Percentiles rank a stretch among this genome's conserved stretches.
These are phyloP conservation scores for Evernia prunastri DNA, from an alignment of 495 filamentous ascomycete genomes.

Conservation along the genomic window DNA sequence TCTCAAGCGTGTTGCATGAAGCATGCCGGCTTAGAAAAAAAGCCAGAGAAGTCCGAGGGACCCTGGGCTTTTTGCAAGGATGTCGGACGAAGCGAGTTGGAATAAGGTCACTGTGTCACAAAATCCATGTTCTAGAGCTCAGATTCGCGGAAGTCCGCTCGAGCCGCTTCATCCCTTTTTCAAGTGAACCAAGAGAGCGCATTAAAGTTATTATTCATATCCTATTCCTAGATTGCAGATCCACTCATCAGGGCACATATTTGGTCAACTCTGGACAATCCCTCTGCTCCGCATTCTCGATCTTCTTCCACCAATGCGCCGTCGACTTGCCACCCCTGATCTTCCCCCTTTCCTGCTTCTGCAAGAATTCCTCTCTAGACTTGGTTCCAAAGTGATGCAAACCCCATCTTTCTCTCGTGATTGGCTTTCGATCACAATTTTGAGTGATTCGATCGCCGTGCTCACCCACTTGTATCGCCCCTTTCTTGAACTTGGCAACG, in stretches of 20 bases:
- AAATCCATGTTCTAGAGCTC: too few species aligned
- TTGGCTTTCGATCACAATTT: not conserved
- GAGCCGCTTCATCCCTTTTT: too few species aligned
- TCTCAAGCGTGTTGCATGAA: too few species aligned
- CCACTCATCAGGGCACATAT: not conserved
- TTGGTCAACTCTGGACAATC: not conserved
- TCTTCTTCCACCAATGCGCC: not conserved
- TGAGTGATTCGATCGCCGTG: not conserved
- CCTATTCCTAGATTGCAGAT: too few species aligned
- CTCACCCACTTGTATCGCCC: not conserved
- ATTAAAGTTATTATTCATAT: too few species aligned
- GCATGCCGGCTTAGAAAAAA: too few species aligned
- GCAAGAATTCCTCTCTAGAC: conserved; percentile 8
- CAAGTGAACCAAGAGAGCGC: too few species aligned
- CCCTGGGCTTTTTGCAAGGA: too few species aligned
- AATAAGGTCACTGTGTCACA: too few species aligned
- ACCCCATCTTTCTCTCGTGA: conserved; percentile 1
- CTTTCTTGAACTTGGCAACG: not conserved
- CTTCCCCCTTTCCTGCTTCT: conserved; percentile 9
- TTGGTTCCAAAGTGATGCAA: conserved; percentile 15
- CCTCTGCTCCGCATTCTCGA: not conserved
- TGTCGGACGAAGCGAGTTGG: too few species aligned
- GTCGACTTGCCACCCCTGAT: conserved; percentile 1
- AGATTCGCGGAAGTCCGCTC: too few species aligned
- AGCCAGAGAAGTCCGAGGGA: too few species aligned